These are phyloP conservation scores for Fraxinus paxiana DNA, from an alignment of 305 asterid species.

Conservation along the genomic window DNA sequence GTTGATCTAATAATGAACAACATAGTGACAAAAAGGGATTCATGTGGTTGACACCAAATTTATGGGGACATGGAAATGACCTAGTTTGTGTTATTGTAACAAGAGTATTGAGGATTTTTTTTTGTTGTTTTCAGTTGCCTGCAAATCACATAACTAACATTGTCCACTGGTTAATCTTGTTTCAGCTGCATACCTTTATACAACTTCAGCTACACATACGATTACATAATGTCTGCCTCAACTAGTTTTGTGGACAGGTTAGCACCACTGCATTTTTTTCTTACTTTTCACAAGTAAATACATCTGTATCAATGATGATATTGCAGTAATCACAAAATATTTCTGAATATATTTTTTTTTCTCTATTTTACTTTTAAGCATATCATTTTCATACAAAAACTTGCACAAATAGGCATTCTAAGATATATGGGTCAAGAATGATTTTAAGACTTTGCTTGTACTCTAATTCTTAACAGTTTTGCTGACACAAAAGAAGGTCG, in stretches of 20 bases:
- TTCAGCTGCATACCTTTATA: conserved; percentile 92
- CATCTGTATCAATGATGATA: background rate
- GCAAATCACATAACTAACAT: conserved; percentile 19
- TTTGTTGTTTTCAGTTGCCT: background rate
- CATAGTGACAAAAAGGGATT: background rate
- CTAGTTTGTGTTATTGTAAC: background rate
- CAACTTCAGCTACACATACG: conserved; percentile 87
- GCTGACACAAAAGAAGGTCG: conserved; percentile 86
- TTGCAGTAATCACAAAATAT: background rate
- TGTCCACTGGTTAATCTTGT: conserved; percentile 24
- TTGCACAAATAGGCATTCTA: background rate
- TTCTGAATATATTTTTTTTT: background rate
- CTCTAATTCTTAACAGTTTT: conserved; percentile 52
- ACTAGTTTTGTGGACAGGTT: conserved; percentile 94
- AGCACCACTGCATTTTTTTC: conserved; percentile 18
- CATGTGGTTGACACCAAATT: background rate
- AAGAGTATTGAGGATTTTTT: background rate
- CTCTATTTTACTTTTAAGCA: background rate
- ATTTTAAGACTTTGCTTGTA: conserved; percentile 6
- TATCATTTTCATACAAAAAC: background rate
- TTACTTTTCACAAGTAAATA: background rate
- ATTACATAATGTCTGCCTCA: conserved; percentile 78
- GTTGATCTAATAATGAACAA: background rate
- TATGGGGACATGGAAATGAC: background rate
- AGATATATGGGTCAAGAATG: background rate